phyloP scores from a whole-genome alignment of 2,329 filamentous ascomycete species.

The Orbilia quercus region DNA sequence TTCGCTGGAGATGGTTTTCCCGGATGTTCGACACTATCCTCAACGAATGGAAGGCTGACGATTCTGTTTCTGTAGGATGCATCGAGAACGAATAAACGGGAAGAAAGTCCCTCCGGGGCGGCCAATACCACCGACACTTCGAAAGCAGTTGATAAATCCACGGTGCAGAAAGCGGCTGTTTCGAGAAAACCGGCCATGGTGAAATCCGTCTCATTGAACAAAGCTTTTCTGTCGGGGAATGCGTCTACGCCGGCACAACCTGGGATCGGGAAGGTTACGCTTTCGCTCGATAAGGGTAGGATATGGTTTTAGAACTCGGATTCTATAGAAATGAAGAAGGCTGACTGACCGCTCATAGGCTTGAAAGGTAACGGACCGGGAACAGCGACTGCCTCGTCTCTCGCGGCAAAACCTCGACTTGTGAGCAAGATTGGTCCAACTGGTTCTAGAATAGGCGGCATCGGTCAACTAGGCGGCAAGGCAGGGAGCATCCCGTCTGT shows the following conservation, averaged over 20 bases:
- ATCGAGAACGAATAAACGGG: constrained; percentile 53
- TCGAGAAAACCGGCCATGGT: constrained; percentile 79
- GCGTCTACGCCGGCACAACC: constrained; percentile 65
- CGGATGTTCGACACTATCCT: background rate
- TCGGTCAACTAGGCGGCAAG: constrained; percentile 54
- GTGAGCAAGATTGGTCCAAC: constrained; percentile 57
- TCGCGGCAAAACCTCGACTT: constrained; percentile 58
- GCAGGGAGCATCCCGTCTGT: constrained; percentile 63
- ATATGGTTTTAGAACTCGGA: background rate
- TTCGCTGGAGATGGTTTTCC: background rate
- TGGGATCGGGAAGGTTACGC: constrained; percentile 64
- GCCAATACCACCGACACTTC: constrained; percentile 63
- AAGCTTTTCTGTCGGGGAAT: constrained; percentile 83
- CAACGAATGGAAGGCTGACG: constrained; percentile 38
- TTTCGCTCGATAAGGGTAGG: constrained; percentile 65
- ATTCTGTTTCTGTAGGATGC: constrained; percentile 45
- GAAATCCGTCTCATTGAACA: constrained; percentile 87
- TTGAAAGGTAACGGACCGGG: constrained; percentile 39
- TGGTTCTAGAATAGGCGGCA: constrained; percentile 54
- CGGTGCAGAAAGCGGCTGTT: constrained; percentile 42
- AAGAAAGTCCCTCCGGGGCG: constrained; percentile 55
- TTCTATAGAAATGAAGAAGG: background rate
- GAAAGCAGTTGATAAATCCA: constrained; percentile 62
- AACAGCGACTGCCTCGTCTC: constrained; percentile 15
- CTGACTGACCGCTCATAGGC: constrained; percentile 36